Percentiles rank a stretch among this genome's conserved stretches.
Conservation (phyloP, 331 rosid genomes). For the Telfairia occidentalis region DNA sequence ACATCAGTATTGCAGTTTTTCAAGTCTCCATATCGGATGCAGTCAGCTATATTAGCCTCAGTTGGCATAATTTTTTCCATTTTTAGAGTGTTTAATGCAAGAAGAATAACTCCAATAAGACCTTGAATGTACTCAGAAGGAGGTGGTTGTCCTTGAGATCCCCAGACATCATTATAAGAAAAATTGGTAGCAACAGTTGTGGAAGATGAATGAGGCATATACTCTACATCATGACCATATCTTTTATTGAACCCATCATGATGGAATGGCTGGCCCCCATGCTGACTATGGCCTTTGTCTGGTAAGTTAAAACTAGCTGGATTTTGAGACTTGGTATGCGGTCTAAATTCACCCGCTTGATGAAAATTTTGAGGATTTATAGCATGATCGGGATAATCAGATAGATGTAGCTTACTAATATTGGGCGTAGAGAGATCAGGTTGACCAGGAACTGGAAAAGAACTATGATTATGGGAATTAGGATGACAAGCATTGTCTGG, state of each 20-base stretch:
- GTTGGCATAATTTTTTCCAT: slow-evolving; percentile 54
- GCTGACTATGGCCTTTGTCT: slow-evolving; percentile 37
- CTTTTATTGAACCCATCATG: slow-evolving; percentile 31
- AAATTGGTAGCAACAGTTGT: slow-evolving; percentile 25
- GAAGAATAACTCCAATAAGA: slow-evolving; percentile 47
- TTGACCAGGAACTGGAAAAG: slow-evolving; percentile 36
- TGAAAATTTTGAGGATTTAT: slow-evolving; percentile 31
- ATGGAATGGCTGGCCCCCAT: slow-evolving; percentile 32
- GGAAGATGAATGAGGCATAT: slow-evolving; percentile 22
- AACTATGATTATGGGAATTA: slow-evolving; percentile 34
- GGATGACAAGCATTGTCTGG: slow-evolving; percentile 29
- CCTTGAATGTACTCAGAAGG: slow-evolving; percentile 51
- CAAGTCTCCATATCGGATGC: slow-evolving; percentile 61
- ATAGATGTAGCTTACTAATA: slow-evolving; percentile 40
- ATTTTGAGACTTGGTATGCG: slow-evolving; percentile 26
- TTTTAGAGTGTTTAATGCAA: slow-evolving; percentile 48
- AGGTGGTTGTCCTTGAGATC: slow-evolving; percentile 53
- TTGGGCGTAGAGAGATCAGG: slow-evolving; percentile 38
- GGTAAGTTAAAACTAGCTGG: slow-evolving; percentile 26
- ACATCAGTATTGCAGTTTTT: slow-evolving; percentile 42
- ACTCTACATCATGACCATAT: slow-evolving; percentile 32
- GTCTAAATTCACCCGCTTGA: slow-evolving; percentile 39
- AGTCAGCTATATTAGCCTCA: slow-evolving; percentile 48
- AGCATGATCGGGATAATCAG: slow-evolving; percentile 32
- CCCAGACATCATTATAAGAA: slow-evolving; percentile 55